A percentile compares a stretch with the other conserved stretches of the same genome.
Conservation (phyloP, 208 protist genomes). For the Trypanosoma mega region DNA sequence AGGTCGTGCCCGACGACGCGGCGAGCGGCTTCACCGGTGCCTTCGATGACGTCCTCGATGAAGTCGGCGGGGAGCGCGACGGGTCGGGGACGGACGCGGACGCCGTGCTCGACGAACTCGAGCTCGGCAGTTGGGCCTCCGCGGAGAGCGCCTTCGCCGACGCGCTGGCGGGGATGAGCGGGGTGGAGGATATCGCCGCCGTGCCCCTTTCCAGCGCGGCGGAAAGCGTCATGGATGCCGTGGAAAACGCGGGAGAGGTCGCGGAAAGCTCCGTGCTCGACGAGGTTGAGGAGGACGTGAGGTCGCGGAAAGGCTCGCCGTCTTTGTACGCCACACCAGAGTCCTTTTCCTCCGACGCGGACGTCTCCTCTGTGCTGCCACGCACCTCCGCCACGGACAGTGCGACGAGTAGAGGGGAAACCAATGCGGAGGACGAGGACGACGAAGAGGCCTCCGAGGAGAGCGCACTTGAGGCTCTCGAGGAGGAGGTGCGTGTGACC, state of each 20-base stretch:
- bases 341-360: slow-evolving; percentile 1
- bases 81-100: slow-evolving; percentile 22
- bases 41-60: slow-evolving; percentile 21
- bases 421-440: background rate
- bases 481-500: slow-evolving; percentile 45
- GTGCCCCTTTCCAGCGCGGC: slow-evolving; percentile 18
- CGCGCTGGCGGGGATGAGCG: slow-evolving; percentile 21
- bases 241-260: background rate
- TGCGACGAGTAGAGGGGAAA: background rate
- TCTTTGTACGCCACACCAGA: background rate
- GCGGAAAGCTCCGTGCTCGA: background rate
- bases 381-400: background rate
- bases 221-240: background rate
- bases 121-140: slow-evolving; percentile 21
- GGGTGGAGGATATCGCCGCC: slow-evolving; percentile 21
- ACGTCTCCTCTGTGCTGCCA: slow-evolving; percentile 25
- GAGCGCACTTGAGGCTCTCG: slow-evolving; percentile 31
- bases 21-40: slow-evolving; percentile 19
- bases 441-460: slow-evolving; percentile 34
- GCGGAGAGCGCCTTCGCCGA: slow-evolving; percentile 36
- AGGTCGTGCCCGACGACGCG: slow-evolving; percentile 16
- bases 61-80: slow-evolving; percentile 8
- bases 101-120: slow-evolving; percentile 13
- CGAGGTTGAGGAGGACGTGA: background rate
- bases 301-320: background rate